These are phyloP conservation scores for Solanum sitiens DNA, from an alignment of 257 asterid genomes.

Conservation along the genomic window DNA sequence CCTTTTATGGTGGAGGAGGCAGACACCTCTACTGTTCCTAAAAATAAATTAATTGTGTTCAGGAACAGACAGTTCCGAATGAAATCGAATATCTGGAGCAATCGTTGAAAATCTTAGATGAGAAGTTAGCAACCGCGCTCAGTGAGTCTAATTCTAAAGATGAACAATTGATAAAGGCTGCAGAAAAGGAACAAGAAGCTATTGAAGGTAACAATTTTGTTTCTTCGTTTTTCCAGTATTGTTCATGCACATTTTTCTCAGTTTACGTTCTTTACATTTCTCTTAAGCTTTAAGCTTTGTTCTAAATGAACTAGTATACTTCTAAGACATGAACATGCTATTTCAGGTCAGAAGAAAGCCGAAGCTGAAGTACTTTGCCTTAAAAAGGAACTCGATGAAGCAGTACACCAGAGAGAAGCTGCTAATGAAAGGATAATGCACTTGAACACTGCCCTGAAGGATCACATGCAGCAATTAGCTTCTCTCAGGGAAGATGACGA, in stretches of 20 bases:
- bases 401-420: slow-evolving; percentile 19
- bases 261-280: background rate
- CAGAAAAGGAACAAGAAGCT: slow-evolving; percentile 33
- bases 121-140: slow-evolving; percentile 45
- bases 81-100: slow-evolving; percentile 54
- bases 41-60: background rate
- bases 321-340: background rate
- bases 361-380: slow-evolving; percentile 36
- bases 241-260: background rate
- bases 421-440: slow-evolving; percentile 42
- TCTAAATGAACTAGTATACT: background rate
- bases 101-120: slow-evolving; percentile 36
- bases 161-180: slow-evolving; percentile 21
- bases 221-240: background rate
- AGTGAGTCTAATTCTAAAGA: slow-evolving; percentile 58
- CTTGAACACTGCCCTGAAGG: slow-evolving; percentile 54
- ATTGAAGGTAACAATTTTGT: slow-evolving; percentile 32
- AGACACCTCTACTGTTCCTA: background rate
- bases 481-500: slow-evolving; percentile 40
- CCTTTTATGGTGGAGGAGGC: too few relatives aligned
- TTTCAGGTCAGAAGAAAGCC: slow-evolving; percentile 48
- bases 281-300: background rate
- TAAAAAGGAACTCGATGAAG: slow-evolving; percentile 38
- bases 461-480: slow-evolving; percentile 50
- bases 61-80: slow-evolving; percentile 22